Base-by-base conservation (phyloP, 495 filamentous ascomycete species). In the Lophium mytilinum region DNA sequence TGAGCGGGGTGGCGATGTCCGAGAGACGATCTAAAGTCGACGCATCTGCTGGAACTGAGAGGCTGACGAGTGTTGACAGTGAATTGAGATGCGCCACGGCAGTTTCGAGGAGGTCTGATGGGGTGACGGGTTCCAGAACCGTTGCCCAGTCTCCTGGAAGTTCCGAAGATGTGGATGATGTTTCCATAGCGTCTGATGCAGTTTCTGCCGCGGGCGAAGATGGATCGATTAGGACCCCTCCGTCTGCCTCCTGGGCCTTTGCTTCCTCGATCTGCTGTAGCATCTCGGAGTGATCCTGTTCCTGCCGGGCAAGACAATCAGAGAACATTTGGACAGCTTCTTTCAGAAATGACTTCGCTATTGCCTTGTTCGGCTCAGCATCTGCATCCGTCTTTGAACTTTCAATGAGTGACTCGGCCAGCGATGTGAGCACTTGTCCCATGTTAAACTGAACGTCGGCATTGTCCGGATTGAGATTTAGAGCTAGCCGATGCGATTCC, bases 381-480 rank as follows among this genome's bases (percentile, higher is more conserved):
- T 74, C 53, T 72, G 69, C 55, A 67, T 63, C 10, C 70, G 65
- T 19, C 8, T 79, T 77, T 9, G 54, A 76, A 33, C 68, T 71
- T 40, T 83, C 79, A 1, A 75, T 68, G 4, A 83, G 65, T 3
- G 69, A 70, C 69, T 88, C 85, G 6, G 79, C 82, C 19, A 87
- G 67, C 60, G 80, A 83, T 3, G 78, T 83, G 15, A 87, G 72
- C 9, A 86, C 81, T 70, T 87, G 85, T 9, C 74, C 81, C 9
- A 78, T 84, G 64, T 89, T 89, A 73, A 87, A 88, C 9, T 86
- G 69, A 9, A 76, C 73, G 69, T 88, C 82, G 2, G 82, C 71
- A 70, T 84, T 85, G 21, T 83, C 74, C 58, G 80, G 74, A 33
- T 83, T 73, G 49, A 88, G 67, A 5, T 57, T 62, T 11, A 86